A percentile compares a stretch with the other conserved stretches of the same genome.
These are phyloP conservation scores for Xylaria sp. DNA, from an alignment of 2,329 filamentous ascomycete species.

Conservation along the genomic window DNA sequence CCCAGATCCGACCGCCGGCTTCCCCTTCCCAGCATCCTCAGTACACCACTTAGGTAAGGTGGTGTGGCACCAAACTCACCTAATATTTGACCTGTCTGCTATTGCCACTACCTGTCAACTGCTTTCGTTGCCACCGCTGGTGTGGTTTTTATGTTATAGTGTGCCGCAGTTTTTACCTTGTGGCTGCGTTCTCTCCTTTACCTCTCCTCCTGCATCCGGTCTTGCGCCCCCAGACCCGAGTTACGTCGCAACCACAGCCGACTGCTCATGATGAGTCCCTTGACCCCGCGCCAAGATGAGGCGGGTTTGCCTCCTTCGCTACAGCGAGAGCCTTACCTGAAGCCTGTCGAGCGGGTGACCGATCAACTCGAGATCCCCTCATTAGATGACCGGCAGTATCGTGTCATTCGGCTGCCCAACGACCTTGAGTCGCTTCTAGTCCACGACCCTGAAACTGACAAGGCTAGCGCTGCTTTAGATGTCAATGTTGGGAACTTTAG, in stretches of 20 bases:
- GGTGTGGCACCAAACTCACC: not conserved
- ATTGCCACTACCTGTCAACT: not conserved
- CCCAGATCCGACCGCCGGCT: constrained; percentile 2
- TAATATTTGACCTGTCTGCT: not conserved
- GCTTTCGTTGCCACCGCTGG: constrained; percentile 16
- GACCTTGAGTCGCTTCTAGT: constrained; percentile 89
- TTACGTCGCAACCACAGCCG: constrained; percentile 14
- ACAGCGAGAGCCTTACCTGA: constrained; percentile 39
- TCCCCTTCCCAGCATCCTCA: constrained; percentile 1
- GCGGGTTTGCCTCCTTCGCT: constrained; percentile 35
- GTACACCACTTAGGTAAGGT: not conserved
- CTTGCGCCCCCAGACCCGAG: constrained; percentile 13
- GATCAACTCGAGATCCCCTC: constrained; percentile 43
- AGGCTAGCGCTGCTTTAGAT: constrained; percentile 93
- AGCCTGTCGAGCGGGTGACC: constrained; percentile 44
- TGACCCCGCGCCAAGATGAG: constrained; percentile 34
- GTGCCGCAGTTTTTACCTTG: constrained; percentile 8
- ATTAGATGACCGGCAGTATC: constrained; percentile 81
- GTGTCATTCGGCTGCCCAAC: constrained; percentile 84
- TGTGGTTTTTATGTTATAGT: constrained; percentile 22
- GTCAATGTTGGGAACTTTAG: constrained; percentile 97
- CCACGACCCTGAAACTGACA: constrained; percentile 93
- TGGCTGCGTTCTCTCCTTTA: constrained; percentile 8
- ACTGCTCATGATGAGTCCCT: constrained; percentile 33
- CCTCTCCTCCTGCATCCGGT: constrained; percentile 7